Percentiles rank a stretch among this genome's conserved stretches.
Evolutionary conservation across 2,329 filamentous ascomycete species (phyloP).

Genomic region (Trichoderma oligosporum): DNA sequence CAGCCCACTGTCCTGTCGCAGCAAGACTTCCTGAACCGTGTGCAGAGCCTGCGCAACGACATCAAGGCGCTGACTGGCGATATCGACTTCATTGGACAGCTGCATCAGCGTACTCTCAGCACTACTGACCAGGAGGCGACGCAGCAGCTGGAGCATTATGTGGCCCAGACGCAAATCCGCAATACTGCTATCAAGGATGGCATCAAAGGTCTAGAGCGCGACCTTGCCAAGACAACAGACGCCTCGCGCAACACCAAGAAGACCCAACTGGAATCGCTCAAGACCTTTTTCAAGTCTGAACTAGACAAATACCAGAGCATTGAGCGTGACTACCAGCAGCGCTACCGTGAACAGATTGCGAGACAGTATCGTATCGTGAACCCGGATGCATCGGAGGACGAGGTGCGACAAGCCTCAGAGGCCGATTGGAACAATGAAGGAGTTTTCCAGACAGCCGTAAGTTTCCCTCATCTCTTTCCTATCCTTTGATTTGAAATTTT

Average conservation of each 20-base stretch:
- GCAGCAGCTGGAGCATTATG: conserved; percentile 61
- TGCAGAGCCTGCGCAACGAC: conserved; percentile 62
- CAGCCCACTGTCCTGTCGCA: conserved; percentile 48
- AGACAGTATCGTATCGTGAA: conserved; percentile 80
- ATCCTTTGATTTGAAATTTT: not conserved
- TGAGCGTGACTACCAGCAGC: conserved; percentile 65
- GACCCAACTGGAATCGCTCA: conserved; percentile 65
- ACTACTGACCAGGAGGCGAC: conserved; percentile 57
- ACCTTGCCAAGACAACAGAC: conserved; percentile 61
- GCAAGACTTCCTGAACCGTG: conserved; percentile 64
- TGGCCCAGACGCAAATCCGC: conserved; percentile 66
- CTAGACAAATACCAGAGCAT: conserved; percentile 67
- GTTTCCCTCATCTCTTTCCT: conserved; percentile 36
- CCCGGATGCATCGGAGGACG: conserved; percentile 70
- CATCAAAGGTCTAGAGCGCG: conserved; percentile 70
- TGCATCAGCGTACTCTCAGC: conserved; percentile 69
- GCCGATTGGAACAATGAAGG: conserved; percentile 74
- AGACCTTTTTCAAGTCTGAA: conserved; percentile 67
- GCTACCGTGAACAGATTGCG: conserved; percentile 73
- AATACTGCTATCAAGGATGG: conserved; percentile 75
- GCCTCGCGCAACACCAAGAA: conserved; percentile 62
- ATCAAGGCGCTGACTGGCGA: conserved; percentile 64
- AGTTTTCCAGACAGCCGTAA: conserved; percentile 77
- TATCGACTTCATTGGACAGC: conserved; percentile 62
- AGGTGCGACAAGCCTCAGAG: conserved; percentile 65